These are phyloP conservation scores for Tricholoma matsutake DNA, from an alignment of 768 basidiomycete genomes.

Conservation along the genomic window DNA sequence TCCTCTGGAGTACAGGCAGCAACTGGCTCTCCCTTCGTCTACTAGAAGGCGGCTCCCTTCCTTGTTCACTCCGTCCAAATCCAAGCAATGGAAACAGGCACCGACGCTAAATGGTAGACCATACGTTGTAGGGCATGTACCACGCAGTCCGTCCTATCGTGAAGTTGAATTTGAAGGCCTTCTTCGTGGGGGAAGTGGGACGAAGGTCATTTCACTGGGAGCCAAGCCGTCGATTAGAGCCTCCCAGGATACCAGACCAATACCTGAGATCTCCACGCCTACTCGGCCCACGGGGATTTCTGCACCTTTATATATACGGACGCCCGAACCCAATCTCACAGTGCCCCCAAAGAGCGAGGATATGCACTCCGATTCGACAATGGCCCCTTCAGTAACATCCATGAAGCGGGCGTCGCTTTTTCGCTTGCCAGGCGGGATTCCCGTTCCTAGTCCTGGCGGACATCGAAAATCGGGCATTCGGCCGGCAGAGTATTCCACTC, in stretches of 20 bases:
- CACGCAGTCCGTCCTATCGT: slow-evolving; percentile 45
- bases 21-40: slow-evolving; percentile 55
- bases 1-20: slow-evolving; percentile 80
- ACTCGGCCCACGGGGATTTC: slow-evolving; percentile 20
- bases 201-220: slow-evolving; percentile 41
- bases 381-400: slow-evolving; percentile 24
- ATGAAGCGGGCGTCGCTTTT: slow-evolving; percentile 51
- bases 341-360: slow-evolving; percentile 32
- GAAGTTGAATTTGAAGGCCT: slow-evolving; percentile 83
- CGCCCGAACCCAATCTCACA: slow-evolving; percentile 17
- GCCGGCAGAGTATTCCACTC: slow-evolving; percentile 75
- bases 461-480: slow-evolving; percentile 46
- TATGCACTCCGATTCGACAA: slow-evolving; percentile 30
- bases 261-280: slow-evolving; percentile 11
- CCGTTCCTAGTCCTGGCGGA: slow-evolving; percentile 52
- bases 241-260: slow-evolving; percentile 3
- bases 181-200: slow-evolving; percentile 50
- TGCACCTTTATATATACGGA: slow-evolving; percentile 17
- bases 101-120: slow-evolving; percentile 77
- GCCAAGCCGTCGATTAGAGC: slow-evolving; percentile 23
- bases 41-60: slow-evolving; percentile 65
- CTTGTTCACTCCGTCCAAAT: slow-evolving; percentile 55
- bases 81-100: slow-evolving; percentile 77
- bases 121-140: slow-evolving; percentile 64
- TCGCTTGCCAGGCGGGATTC: slow-evolving; percentile 50